phyloP scores from a whole-genome alignment of 1,284 basidiomycete species.

The Naganishia cerealis region DNA sequence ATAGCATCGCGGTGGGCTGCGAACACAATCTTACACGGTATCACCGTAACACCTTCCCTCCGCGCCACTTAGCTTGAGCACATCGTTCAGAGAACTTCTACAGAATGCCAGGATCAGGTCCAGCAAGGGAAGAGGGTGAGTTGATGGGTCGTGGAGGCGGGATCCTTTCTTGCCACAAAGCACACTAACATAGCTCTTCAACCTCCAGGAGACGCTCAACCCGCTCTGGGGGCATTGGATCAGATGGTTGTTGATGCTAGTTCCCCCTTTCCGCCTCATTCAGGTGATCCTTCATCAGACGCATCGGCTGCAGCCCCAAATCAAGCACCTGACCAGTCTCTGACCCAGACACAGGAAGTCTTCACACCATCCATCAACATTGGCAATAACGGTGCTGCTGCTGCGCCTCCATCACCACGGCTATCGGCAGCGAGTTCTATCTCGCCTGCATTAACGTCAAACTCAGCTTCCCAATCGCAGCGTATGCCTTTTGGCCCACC shows the following conservation, averaged over 20 bases:
- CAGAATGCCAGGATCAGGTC: slow-evolving; percentile 9
- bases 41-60: not conserved
- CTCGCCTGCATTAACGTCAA: not conserved
- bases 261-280: not conserved
- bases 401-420: not conserved
- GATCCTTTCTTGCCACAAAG: not conserved
- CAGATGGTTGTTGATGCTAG: not conserved
- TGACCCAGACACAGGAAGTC: not conserved
- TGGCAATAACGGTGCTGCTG: not conserved
- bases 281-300: not conserved
- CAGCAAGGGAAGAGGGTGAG: slow-evolving; percentile 3
- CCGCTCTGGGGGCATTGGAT: not conserved
- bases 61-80: slow-evolving; percentile 1
- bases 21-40: not conserved
- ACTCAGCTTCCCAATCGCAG: not conserved
- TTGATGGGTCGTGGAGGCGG: not conserved
- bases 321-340: not conserved
- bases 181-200: not conserved
- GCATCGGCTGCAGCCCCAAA: not conserved
- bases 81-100: slow-evolving; percentile 3
- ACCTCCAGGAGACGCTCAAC: not conserved
- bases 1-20: too few relatives aligned
- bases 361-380: not conserved
- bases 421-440: not conserved
- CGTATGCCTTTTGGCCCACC: slow-evolving; percentile 8